Conservation (phyloP, 768 basidiomycete species). For the Hirschioporus abietinus region DNA sequence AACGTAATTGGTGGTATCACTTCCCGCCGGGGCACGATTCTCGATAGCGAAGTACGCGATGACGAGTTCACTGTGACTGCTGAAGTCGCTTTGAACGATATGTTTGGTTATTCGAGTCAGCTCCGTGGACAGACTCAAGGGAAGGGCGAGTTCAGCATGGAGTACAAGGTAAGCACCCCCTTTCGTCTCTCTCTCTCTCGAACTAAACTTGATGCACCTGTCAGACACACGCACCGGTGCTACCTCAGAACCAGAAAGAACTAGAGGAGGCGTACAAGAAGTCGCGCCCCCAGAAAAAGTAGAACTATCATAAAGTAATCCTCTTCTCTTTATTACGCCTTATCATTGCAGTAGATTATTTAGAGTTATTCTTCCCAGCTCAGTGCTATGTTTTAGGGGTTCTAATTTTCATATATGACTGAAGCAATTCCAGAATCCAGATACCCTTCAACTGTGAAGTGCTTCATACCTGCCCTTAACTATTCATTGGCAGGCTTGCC, state of each 20-base stretch:
- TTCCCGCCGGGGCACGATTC: constrained; percentile 85
- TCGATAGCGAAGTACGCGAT: constrained; percentile 94
- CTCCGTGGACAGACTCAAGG: constrained; percentile 94
- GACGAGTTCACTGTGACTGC: constrained; percentile 92
- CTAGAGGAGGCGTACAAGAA: constrained; percentile 84
- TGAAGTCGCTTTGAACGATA: constrained; percentile 93
- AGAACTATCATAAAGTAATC: constrained; percentile 23
- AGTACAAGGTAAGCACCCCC: constrained; percentile 63
- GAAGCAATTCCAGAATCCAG: no score
- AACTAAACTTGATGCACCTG: constrained; percentile 9
- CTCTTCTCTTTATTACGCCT: not conserved
- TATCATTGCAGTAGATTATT: not conserved
- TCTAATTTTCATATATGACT: not conserved
- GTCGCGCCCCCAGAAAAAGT: constrained; percentile 71
- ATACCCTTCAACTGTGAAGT: not conserved
- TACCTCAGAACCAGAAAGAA: constrained; percentile 83
- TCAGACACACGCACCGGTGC: constrained; percentile 75
- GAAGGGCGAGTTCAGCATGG: constrained; percentile 87
- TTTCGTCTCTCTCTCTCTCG: constrained; percentile 7
- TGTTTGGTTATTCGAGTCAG: constrained; percentile 96
- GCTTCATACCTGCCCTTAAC: no score
- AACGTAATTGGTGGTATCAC: constrained; percentile 93
- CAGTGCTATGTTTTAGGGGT: not conserved
- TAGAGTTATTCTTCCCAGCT: not conserved
- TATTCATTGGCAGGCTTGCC: no score